Conservation (phyloP, 2,329 filamentous ascomycete genomes). For the Camillea tinctor region DNA sequence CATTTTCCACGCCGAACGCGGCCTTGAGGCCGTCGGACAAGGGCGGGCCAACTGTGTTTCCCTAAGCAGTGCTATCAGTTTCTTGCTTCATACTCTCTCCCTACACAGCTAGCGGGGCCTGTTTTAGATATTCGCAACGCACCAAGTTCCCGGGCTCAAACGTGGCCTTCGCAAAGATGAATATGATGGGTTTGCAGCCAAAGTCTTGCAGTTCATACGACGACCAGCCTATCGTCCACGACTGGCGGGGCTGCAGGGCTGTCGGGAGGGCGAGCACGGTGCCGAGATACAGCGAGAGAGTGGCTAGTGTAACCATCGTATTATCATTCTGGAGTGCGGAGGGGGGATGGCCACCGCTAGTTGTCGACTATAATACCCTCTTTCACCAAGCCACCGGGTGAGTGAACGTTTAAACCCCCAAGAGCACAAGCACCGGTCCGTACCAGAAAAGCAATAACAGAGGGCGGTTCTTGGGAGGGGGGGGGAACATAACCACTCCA, state of each 20-base stretch:
- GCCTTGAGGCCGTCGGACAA: constrained; percentile 28
- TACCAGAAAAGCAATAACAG: not conserved
- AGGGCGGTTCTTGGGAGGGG: not conserved
- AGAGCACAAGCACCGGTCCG: not conserved
- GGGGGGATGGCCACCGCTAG: too few relatives aligned
- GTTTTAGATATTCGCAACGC: too few relatives aligned
- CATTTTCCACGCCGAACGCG: constrained; percentile 27
- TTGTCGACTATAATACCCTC: not conserved
- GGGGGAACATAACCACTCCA: not conserved
- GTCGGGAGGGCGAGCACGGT: constrained; percentile 10
- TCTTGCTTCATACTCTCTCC: too few relatives aligned
- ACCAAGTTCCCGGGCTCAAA: constrained; percentile 31
- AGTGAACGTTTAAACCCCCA: not conserved
- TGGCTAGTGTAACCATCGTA: not conserved
- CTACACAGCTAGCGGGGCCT: too few relatives aligned
- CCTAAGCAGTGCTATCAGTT: constrained; percentile 9
- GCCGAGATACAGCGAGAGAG: constrained; percentile 4
- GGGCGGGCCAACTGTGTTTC: constrained; percentile 25
- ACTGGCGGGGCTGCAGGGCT: constrained; percentile 19
- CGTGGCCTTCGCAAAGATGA: constrained; percentile 31
- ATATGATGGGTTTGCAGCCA: constrained; percentile 28
- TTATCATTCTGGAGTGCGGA: not conserved
- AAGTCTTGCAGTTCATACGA: constrained; percentile 25
- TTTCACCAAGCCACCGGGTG: not conserved
- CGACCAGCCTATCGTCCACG: constrained; percentile 27